Conservation (phyloP, 371 early-diverging fungal species). For the Mucor racemosus region DNA sequence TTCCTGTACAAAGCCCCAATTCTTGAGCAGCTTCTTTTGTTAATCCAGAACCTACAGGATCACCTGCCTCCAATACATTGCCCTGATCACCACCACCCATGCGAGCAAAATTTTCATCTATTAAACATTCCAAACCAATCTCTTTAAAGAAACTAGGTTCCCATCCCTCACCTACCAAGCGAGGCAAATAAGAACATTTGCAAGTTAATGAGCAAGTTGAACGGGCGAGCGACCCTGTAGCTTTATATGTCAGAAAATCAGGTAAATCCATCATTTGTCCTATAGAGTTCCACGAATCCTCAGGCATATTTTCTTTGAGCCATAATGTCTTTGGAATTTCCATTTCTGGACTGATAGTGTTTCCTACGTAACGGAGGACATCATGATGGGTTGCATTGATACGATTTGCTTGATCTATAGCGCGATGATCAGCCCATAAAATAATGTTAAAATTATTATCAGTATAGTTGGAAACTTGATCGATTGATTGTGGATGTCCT, state of each 20-base stretch:
- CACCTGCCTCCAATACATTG: slow-evolving; percentile 58
- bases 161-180: slow-evolving; percentile 57
- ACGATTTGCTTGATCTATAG: slow-evolving; percentile 64
- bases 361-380: slow-evolving; percentile 68
- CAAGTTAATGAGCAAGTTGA: slow-evolving; percentile 72
- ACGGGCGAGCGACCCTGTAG: slow-evolving; percentile 60
- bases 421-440: slow-evolving; percentile 82
- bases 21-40: slow-evolving; percentile 57
- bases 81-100: slow-evolving; percentile 54
- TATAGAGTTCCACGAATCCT: slow-evolving; percentile 51
- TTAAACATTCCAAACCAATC: slow-evolving; percentile 61
- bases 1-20: slow-evolving; percentile 57
- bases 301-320: slow-evolving; percentile 64
- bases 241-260: slow-evolving; percentile 72
- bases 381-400: slow-evolving; percentile 66
- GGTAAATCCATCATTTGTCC: slow-evolving; percentile 75
- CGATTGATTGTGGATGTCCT: slow-evolving; percentile 58
- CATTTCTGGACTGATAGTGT: slow-evolving; percentile 75
- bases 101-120: slow-evolving; percentile 48
- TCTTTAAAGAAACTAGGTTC: slow-evolving; percentile 58
- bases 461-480: slow-evolving; percentile 41
- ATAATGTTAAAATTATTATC: slow-evolving; percentile 63
- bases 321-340: slow-evolving; percentile 77
- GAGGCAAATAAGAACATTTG: slow-evolving; percentile 71
- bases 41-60: slow-evolving; percentile 58